Evolutionary conservation across 2,329 filamentous ascomycete species (phyloP).

Genomic region (Aspergillus neotritici): DNA sequence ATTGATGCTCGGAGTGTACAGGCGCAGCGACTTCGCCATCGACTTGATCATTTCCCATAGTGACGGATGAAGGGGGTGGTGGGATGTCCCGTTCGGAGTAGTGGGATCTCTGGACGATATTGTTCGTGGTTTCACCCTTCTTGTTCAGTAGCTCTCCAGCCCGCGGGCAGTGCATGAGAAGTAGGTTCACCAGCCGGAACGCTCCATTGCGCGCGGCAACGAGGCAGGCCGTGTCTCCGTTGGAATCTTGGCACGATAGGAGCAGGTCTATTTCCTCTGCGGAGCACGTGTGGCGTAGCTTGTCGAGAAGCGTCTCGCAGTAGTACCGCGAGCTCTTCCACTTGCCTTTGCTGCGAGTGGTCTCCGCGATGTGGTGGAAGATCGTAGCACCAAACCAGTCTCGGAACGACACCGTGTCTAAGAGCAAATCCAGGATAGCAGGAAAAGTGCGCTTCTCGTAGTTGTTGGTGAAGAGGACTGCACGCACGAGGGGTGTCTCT

Average conservation of each 20-base stretch:
- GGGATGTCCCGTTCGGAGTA: conserved; percentile 58
- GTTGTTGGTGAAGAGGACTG: conserved; percentile 94
- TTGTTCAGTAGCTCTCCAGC: conserved; percentile 76
- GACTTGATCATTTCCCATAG: conserved; percentile 35
- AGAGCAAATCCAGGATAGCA: conserved; percentile 72
- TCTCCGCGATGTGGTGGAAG: conserved; percentile 88
- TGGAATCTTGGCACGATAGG: conserved; percentile 74
- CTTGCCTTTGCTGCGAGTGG: conserved; percentile 78
- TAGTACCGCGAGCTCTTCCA: conserved; percentile 90
- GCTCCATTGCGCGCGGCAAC: conserved; percentile 82
- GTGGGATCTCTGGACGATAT: conserved; percentile 71
- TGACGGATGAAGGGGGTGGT: conserved; percentile 65
- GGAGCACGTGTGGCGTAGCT: conserved; percentile 70
- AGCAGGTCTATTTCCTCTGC: conserved; percentile 71
- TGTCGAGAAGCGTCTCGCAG: conserved; percentile 83
- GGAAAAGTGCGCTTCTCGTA: conserved; percentile 91
- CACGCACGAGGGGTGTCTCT: conserved; percentile 90
- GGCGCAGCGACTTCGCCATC: conserved; percentile 23
- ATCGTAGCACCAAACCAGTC: conserved; percentile 81
- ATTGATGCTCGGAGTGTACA: conserved; percentile 27
- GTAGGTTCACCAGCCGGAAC: conserved; percentile 64
- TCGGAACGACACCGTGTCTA: conserved; percentile 70
- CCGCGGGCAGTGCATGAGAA: conserved; percentile 67
- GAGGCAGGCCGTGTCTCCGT: conserved; percentile 87
- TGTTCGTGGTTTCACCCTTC: conserved; percentile 75